Evolutionary conservation across 2,329 filamentous ascomycete species (phyloP).

Genomic region (Beauveria rudraprayagi): DNA sequence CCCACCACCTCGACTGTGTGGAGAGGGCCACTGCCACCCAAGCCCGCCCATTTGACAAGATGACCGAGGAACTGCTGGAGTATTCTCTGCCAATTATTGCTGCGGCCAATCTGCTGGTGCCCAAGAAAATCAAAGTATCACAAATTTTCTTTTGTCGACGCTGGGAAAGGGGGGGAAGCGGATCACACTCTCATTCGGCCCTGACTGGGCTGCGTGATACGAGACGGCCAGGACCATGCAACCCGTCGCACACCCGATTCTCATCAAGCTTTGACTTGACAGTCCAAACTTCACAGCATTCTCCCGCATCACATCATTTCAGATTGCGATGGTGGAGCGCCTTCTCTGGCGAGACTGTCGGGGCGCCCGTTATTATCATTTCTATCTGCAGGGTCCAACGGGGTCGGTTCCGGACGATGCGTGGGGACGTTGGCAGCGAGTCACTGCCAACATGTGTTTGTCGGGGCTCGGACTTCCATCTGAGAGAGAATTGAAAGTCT

Average conservation of each 20-base stretch:
- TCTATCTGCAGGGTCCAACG: background rate
- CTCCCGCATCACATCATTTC: background rate
- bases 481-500: background rate
- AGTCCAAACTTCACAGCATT: background rate
- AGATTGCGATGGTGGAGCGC: background rate
- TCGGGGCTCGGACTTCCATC: background rate
- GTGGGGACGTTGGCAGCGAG: background rate
- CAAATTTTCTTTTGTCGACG: background rate
- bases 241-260: constrained; percentile 3
- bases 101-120: background rate
- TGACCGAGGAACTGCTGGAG: background rate
- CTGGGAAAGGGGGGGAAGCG: background rate
- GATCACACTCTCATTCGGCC: background rate
- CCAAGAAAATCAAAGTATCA: background rate
- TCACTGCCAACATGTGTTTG: background rate
- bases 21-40: constrained; percentile 2
- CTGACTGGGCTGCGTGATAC: background rate
- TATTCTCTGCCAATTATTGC: background rate
- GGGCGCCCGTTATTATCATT: background rate
- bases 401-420: background rate
- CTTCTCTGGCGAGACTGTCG: background rate
- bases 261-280: background rate
- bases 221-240: background rate
- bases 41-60: background rate
- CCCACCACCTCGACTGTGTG: background rate